Evolutionary conservation across 495 filamentous ascomycete genomes (phyloP).

Genomic region (Rhizodiscina lignyota): DNA sequence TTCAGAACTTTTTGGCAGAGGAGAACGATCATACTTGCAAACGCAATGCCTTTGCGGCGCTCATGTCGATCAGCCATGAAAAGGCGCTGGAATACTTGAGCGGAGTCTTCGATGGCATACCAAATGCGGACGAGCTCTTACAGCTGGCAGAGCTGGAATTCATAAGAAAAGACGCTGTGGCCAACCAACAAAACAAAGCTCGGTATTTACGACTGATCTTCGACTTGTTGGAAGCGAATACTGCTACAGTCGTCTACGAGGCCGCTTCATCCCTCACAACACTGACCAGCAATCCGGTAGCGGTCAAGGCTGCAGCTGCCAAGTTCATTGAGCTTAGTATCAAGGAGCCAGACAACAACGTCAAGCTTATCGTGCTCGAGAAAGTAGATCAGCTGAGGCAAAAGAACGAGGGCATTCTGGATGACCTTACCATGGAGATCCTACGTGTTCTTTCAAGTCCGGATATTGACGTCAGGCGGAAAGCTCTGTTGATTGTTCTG

Average conservation of each 20-base stretch:
- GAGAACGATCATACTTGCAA: slow-evolving; percentile 96
- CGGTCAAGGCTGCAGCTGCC: slow-evolving; percentile 86
- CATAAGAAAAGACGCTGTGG: slow-evolving; percentile 91
- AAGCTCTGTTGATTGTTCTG: slow-evolving; percentile 78
- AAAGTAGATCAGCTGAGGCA: slow-evolving; percentile 81
- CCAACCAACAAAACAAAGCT: slow-evolving; percentile 87
- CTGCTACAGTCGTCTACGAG: slow-evolving; percentile 93
- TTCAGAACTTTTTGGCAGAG: slow-evolving; percentile 73
- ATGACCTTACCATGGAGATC: slow-evolving; percentile 97
- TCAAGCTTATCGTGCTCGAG: slow-evolving; percentile 94
- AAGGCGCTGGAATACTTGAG: slow-evolving; percentile 81
- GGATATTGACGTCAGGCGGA: slow-evolving; percentile 89
- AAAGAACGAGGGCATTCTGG: slow-evolving; percentile 83
- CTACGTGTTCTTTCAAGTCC: slow-evolving; percentile 90
- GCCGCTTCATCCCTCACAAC: slow-evolving; percentile 94
- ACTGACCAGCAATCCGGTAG: slow-evolving; percentile 89
- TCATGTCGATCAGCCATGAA: slow-evolving; percentile 81
- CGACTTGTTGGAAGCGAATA: slow-evolving; percentile 82
- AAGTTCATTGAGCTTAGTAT: slow-evolving; percentile 97
- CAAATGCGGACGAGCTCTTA: slow-evolving; percentile 83
- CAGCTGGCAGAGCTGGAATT: slow-evolving; percentile 93
- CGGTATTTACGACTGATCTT: slow-evolving; percentile 90
- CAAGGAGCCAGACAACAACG: slow-evolving; percentile 96
- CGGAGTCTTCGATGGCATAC: slow-evolving; percentile 83
- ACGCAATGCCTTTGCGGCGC: slow-evolving; percentile 88